Evolutionary conservation across 768 basidiomycete genomes (phyloP).

Genomic region (Boletus pseudo-olivaceus): DNA sequence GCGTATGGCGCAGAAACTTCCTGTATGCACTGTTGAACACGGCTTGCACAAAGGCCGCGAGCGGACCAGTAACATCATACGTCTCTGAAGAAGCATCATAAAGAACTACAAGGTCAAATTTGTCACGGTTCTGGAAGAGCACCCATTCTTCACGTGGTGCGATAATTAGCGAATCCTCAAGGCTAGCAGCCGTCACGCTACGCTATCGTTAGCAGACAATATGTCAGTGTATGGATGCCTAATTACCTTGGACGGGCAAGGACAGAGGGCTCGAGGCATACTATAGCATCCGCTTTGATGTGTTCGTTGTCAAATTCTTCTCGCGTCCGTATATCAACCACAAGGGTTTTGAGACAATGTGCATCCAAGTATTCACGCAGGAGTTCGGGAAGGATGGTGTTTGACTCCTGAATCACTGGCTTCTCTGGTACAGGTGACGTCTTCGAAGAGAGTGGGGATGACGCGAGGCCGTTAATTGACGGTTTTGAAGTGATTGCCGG

Average conservation of each 20-base stretch:
- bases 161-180: slow-evolving; percentile 74
- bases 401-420: slow-evolving; percentile 54
- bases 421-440: slow-evolving; percentile 32
- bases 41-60: slow-evolving; percentile 59
- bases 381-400: slow-evolving; percentile 56
- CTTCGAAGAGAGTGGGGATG: slow-evolving; percentile 31
- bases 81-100: slow-evolving; percentile 68
- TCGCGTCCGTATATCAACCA: slow-evolving; percentile 81
- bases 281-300: slow-evolving; percentile 62
- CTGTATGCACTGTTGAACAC: slow-evolving; percentile 74
- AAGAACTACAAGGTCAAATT: slow-evolving; percentile 84
- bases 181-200: slow-evolving; percentile 61
- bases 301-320: slow-evolving; percentile 74
- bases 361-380: slow-evolving; percentile 56
- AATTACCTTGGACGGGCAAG: slow-evolving; percentile 64
- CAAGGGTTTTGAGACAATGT: slow-evolving; percentile 52
- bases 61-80: slow-evolving; percentile 48
- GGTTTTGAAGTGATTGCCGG: slow-evolving; percentile 46
- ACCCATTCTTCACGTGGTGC: slow-evolving; percentile 66
- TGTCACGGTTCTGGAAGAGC: slow-evolving; percentile 81
- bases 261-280: slow-evolving; percentile 84
- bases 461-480: slow-evolving; percentile 38
- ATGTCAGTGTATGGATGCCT: neutral
- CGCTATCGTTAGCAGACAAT: slow-evolving; percentile 7
- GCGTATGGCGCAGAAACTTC: slow-evolving; percentile 68